These are phyloP conservation scores for Arthroderma sp. DNA, from an alignment of 2,329 filamentous ascomycete species.

Conservation along the genomic window DNA sequence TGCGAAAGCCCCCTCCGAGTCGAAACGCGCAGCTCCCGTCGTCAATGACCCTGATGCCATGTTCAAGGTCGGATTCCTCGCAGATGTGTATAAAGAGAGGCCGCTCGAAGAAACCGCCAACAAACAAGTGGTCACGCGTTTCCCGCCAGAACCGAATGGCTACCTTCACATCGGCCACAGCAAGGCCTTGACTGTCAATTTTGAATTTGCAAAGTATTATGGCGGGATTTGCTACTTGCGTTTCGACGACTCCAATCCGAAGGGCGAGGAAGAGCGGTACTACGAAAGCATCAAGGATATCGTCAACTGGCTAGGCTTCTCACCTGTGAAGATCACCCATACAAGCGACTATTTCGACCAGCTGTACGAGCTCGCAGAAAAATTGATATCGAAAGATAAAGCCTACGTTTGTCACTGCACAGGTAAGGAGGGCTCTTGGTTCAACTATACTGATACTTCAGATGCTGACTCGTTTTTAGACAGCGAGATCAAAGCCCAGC, in stretches of 20 bases:
- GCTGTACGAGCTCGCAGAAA: slow-evolving; percentile 78
- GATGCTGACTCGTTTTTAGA: slow-evolving; percentile 34
- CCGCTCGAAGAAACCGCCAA: slow-evolving; percentile 37
- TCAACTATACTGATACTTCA: not conserved
- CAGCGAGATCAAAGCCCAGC: slow-evolving; percentile 71
- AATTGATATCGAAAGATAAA: slow-evolving; percentile 58
- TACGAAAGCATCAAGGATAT: slow-evolving; percentile 83
- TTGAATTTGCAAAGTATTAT: slow-evolving; percentile 80
- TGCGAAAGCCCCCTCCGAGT: slow-evolving; percentile 3
- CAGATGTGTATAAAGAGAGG: slow-evolving; percentile 57
- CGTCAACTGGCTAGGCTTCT: slow-evolving; percentile 69
- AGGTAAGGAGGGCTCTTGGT: slow-evolving; percentile 28
- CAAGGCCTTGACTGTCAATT: slow-evolving; percentile 93
- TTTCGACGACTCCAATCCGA: slow-evolving; percentile 93
- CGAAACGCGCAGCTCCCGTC: slow-evolving; percentile 6
- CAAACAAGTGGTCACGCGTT: slow-evolving; percentile 48
- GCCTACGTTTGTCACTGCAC: slow-evolving; percentile 80
- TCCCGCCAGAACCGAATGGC: slow-evolving; percentile 82
- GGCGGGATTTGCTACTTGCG: slow-evolving; percentile 65
- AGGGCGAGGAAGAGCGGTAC: slow-evolving; percentile 81
- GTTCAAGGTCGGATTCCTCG: slow-evolving; percentile 69
- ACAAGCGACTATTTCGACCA: slow-evolving; percentile 82
- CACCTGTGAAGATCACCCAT: slow-evolving; percentile 66
- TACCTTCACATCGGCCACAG: slow-evolving; percentile 88
- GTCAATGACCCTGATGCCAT: slow-evolving; percentile 47